phyloP scores from a whole-genome alignment of 2,329 filamentous ascomycete species.

The Penicillium glabrum region DNA sequence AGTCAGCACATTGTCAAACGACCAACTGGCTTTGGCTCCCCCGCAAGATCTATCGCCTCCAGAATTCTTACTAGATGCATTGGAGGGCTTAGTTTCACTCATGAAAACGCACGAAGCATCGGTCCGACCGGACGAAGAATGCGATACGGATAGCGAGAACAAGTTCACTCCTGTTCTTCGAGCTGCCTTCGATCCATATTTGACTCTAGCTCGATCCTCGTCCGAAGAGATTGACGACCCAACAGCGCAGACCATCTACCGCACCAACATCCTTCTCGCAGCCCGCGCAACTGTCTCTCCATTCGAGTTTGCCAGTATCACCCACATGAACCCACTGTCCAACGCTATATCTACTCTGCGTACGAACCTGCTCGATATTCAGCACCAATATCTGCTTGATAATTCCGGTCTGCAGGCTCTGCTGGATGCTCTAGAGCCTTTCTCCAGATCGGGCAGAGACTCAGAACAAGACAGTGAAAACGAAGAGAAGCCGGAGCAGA shows the following conservation, averaged over 20 bases:
- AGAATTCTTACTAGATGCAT: constrained; percentile 74
- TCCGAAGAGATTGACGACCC: constrained; percentile 39
- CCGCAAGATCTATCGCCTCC: constrained; percentile 75
- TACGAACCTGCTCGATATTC: constrained; percentile 62
- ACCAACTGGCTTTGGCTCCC: constrained; percentile 68
- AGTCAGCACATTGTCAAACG: constrained; percentile 62
- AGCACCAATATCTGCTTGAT: constrained; percentile 70
- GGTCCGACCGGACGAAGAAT: constrained; percentile 47
- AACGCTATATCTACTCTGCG: constrained; percentile 49
- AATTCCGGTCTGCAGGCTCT: constrained; percentile 72
- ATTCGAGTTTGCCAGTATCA: constrained; percentile 62
- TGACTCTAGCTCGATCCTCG: constrained; percentile 63
- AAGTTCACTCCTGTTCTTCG: constrained; percentile 73
- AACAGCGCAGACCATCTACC: constrained; percentile 50
- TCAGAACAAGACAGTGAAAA: constrained; percentile 9
- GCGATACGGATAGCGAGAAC: constrained; percentile 58
- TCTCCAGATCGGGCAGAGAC: constrained; percentile 25
- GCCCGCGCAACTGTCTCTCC: constrained; percentile 38
- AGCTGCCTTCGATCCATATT: constrained; percentile 83
- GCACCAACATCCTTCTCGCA: constrained; percentile 48
- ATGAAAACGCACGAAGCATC: constrained; percentile 88
- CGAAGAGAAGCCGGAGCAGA: constrained; percentile 30
- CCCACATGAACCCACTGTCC: constrained; percentile 58
- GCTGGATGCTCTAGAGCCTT: constrained; percentile 56
- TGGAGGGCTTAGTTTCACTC: constrained; percentile 74